phyloP scores from a whole-genome alignment of 202 grass and related monocot genomes.

The Zoysia matrella region DNA sequence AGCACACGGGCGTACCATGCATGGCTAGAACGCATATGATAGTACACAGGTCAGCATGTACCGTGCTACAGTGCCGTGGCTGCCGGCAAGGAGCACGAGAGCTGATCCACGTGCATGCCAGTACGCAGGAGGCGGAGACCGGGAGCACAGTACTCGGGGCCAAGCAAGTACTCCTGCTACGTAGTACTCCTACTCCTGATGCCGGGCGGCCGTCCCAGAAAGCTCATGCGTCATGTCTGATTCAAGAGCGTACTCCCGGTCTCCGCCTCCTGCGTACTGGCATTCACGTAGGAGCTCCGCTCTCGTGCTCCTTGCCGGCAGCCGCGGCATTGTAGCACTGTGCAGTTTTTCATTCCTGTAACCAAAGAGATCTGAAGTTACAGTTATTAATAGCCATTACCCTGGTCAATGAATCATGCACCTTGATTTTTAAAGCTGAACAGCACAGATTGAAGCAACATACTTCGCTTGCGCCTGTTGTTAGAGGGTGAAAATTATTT shows the following conservation, averaged over 20 bases:
- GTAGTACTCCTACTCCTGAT: no score
- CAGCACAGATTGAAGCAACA: not conserved
- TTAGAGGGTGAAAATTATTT: slow-evolving; percentile 5
- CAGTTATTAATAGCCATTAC: not conserved
- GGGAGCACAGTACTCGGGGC: no score
- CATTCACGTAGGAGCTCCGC: no score
- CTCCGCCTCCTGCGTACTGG: no score
- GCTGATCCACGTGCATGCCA: not conserved
- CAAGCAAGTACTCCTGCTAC: no score
- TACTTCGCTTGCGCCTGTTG: not conserved
- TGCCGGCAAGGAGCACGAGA: not conserved
- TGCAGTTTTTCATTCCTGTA: no score
- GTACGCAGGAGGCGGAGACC: no score
- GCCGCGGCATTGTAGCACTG: no score
- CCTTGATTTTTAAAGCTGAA: slow-evolving; percentile 15
- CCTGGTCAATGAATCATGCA: not conserved
- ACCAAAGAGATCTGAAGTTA: not conserved
- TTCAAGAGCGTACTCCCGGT: no score
- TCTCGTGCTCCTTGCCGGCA: no score
- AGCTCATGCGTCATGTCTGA: no score
- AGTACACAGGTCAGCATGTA: not conserved
- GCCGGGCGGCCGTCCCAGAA: no score
- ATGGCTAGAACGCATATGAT: slow-evolving; percentile 1
- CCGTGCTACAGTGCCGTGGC: not conserved
- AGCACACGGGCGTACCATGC: not conserved